Conservation (phyloP, 176 grass and related monocot genomes). For the Oryza australiensis region DNA sequence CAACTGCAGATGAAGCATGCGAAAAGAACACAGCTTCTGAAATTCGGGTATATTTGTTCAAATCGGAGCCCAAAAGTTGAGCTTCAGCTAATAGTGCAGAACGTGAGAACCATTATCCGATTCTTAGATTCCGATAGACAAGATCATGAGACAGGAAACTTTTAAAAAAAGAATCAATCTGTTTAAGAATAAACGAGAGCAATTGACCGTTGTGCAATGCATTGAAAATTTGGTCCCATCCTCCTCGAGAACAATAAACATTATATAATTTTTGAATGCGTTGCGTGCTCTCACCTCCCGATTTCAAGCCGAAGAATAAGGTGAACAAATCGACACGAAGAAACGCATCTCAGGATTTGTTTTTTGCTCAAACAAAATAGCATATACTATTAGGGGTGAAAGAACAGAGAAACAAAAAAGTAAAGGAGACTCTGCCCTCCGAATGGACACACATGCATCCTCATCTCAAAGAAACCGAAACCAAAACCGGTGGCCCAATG, state of each 20-base stretch:
- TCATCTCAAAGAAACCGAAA: conserved; percentile 20
- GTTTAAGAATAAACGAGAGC: conserved; percentile 43
- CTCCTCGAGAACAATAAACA: conserved; percentile 45
- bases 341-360: conserved; percentile 35
- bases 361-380: conserved; percentile 2
- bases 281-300: conserved; percentile 5
- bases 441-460: not conserved
- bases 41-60: conserved; percentile 8
- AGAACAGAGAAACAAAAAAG: not conserved
- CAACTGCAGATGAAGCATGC: not conserved
- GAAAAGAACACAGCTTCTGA: not conserved
- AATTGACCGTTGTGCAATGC: conserved; percentile 50
- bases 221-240: conserved; percentile 45
- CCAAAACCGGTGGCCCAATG: not conserved
- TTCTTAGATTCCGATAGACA: conserved; percentile 20
- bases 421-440: not conserved
- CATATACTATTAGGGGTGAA: not conserved
- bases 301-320: conserved; percentile 41
- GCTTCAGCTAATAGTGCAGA: not conserved
- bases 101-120: not conserved
- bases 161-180: conserved; percentile 14
- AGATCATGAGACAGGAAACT: conserved; percentile 2
- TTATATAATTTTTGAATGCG: conserved; percentile 26
- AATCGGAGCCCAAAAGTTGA: not conserved
- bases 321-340: conserved; percentile 42